Base-by-base conservation (phyloP, 1,284 basidiomycete genomes). In the Cryptococcus jaspeensis region DNA sequence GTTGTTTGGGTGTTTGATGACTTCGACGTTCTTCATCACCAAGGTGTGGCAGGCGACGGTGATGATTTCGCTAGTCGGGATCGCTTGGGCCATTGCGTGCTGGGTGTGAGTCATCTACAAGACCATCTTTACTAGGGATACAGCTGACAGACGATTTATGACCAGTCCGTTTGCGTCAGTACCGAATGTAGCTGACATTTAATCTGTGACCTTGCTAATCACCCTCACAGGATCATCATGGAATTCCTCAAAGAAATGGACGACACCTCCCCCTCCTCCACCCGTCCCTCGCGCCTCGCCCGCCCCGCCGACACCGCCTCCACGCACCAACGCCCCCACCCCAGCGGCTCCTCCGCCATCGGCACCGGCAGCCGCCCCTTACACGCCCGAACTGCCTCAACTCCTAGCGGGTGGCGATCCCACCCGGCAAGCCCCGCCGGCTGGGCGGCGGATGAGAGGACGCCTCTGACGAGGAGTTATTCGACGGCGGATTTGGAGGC, bases 81-180 rank as follows among this genome's bases (percentile, higher is more conserved):
- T 96, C 40, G 91, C 88, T 72, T 97, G 93, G 93, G 90, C 92
- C 1, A 89, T 96, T 22, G 90, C 92, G 15, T 92, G 90, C 78
- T 96, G 92, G 92, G 90, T 90, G 53, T 73, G 41, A 71, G 68
- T 74, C 5, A 0, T 15, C 45, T n/a, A n/a, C n/a, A n/a, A n/a
- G n/a, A n/a, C 18, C 20, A 35, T 23, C 16, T 20, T 37, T 16
- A 15, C 15, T 6, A 23, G 28, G 11, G 13, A 44, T 15, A 51
- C 15, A 15, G 37, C 37, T 25, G 11, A 51, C 50, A 25, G 8
- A 12, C 25, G 48, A n/a, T n/a, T n/a, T 5, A 20, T 11, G 16
- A 32, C 9, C 46, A 72, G 71, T 6, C 72, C 72, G 6, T 74
- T 74, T 52, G 72, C 71, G 65, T 70, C 37, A 60, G 66, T 64